Percentiles rank a stretch among this genome's conserved stretches.
Evolutionary conservation across 805 yeast genomes (phyloP).

Genomic region (Candida xiaguanensis): DNA sequence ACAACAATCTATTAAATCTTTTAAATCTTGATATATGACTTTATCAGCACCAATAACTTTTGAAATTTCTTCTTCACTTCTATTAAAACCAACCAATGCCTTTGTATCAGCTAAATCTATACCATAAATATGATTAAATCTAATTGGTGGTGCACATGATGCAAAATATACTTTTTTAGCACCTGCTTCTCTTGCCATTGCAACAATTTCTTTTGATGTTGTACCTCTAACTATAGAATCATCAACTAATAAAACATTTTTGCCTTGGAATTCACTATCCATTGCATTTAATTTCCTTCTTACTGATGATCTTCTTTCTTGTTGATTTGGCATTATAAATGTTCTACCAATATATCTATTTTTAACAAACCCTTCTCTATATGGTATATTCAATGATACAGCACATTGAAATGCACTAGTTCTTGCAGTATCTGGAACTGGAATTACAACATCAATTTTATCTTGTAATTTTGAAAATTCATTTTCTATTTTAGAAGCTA

Average conservation of each 20-base stretch:
- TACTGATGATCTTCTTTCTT: conserved; percentile 88
- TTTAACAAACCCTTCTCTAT: conserved; percentile 95
- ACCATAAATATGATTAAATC: conserved; percentile 94
- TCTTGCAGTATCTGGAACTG: conserved; percentile 98
- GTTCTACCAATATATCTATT: conserved; percentile 97
- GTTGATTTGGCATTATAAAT: conserved; percentile 97
- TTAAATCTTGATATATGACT: conserved; percentile 82
- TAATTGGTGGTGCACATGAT: conserved; percentile 96
- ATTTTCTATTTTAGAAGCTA: conserved; percentile 65
- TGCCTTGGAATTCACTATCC: conserved; percentile 84
- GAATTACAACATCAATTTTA: conserved; percentile 89
- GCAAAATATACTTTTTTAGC: conserved; percentile 95
- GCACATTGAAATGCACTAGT: conserved; percentile 93
- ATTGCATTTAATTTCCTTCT: conserved; percentile 94
- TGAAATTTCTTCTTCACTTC: conserved; percentile 72
- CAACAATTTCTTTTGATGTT: conserved; percentile 91
- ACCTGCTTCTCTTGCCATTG: conserved; percentile 99
- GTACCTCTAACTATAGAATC: conserved; percentile 98
- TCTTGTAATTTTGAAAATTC: conserved; percentile 39
- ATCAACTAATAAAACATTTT: conserved; percentile 86
- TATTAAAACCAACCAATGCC: conserved; percentile 85
- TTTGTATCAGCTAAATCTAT: conserved; percentile 94
- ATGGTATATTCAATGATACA: conserved; percentile 71
- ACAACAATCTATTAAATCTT: conserved; percentile 83
- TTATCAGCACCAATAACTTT: conserved; percentile 81